Conservation (phyloP, 2,329 filamentous ascomycete genomes). For the Apiospora phragmitis region DNA sequence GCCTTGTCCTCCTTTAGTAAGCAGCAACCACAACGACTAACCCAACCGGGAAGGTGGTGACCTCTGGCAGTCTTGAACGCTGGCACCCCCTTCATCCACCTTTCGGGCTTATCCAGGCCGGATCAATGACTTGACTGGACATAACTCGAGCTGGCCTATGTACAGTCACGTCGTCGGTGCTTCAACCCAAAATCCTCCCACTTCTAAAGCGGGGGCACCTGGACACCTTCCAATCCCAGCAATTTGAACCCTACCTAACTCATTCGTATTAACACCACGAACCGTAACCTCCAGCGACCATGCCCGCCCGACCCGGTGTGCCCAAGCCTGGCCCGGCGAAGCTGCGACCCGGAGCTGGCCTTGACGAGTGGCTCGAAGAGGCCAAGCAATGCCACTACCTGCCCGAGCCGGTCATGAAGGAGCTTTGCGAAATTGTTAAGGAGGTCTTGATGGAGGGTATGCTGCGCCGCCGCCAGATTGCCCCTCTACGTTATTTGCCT, state of each 20-base stretch:
- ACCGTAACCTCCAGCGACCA: neutral
- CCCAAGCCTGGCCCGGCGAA: conserved; percentile 91
- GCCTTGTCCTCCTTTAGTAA: neutral
- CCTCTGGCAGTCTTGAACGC: neutral
- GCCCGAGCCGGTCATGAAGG: conserved; percentile 96
- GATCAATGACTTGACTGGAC: conserved; percentile 2
- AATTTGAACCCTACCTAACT: neutral
- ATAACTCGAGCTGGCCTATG: conserved; percentile 1
- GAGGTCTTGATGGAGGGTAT: conserved; percentile 97
- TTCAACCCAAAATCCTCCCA: neutral
- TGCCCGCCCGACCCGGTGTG: conserved; percentile 40
- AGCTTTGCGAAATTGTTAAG: conserved; percentile 97
- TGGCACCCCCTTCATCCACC: conserved; percentile 4
- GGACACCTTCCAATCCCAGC: neutral
- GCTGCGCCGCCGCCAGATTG: conserved; percentile 20
- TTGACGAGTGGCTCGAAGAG: conserved; percentile 95
- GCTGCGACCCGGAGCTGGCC: conserved; percentile 77
- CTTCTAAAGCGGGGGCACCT: neutral
- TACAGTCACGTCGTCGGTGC: conserved; percentile 4
- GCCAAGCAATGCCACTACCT: conserved; percentile 97
- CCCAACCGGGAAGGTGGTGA: neutral
- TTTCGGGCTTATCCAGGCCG: conserved; percentile 2
- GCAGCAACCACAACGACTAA: neutral
- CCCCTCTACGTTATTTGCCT: neutral
- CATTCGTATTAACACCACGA: neutral